These are phyloP conservation scores for Mycosphaerella sp. DNA, from an alignment of 2,329 filamentous ascomycete species.

Conservation along the genomic window DNA sequence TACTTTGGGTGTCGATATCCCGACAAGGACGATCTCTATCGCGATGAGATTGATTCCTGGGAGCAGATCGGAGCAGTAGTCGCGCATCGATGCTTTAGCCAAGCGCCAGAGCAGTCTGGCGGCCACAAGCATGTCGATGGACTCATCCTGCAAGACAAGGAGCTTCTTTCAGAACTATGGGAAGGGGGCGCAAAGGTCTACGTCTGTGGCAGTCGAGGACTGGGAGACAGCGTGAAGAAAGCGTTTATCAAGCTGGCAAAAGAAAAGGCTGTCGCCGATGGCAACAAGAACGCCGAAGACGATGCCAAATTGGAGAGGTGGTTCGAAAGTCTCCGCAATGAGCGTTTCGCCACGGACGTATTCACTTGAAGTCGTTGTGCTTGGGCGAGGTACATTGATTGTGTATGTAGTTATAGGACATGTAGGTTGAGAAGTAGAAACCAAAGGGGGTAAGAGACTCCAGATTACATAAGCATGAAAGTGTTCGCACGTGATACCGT, in stretches of 20 bases:
- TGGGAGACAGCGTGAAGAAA: conserved; percentile 43
- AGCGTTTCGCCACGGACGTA: conserved; percentile 25
- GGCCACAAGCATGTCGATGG: conserved; percentile 52
- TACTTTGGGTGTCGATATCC: conserved; percentile 58
- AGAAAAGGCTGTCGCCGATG: conserved; percentile 31
- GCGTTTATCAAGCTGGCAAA: conserved; percentile 37
- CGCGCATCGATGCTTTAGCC: conserved; percentile 57
- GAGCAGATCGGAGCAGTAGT: conserved; percentile 54
- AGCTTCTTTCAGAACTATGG: conserved; percentile 43
- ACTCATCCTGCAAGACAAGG: conserved; percentile 43
- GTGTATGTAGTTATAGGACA: background rate
- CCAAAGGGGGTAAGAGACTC: too few species aligned
- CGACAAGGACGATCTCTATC: conserved; percentile 55
- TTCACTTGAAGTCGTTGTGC: conserved; percentile 14
- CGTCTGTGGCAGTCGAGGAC: conserved; percentile 54
- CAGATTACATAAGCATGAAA: too few species aligned
- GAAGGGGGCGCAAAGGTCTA: conserved; percentile 52
- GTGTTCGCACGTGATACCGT: too few species aligned
- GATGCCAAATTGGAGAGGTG: conserved; percentile 24
- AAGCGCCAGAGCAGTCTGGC: conserved; percentile 36
- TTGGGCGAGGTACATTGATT: background rate
- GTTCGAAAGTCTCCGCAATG: conserved; percentile 25
- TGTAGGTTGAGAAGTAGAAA: too few species aligned
- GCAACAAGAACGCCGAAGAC: conserved; percentile 36
- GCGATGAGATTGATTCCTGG: conserved; percentile 55